Conservation (phyloP, 2,329 filamentous ascomycete species). For the Hymenoscyphus fraxineus region DNA sequence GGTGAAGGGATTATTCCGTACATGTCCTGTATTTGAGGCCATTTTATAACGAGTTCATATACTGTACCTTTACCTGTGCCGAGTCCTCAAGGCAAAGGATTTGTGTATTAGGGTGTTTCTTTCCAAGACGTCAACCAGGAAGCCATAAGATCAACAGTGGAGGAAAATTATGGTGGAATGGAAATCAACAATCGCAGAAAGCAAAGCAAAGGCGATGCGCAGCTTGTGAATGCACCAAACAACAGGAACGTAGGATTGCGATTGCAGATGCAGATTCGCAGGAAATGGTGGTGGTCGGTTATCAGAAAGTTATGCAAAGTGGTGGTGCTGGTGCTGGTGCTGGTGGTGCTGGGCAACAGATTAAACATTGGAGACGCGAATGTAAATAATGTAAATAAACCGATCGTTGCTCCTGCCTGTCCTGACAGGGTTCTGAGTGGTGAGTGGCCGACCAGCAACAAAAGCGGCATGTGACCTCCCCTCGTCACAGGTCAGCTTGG, state of each 20-base stretch:
- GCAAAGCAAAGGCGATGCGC: neutral
- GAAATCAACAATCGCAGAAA: neutral
- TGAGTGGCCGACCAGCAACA: too few relatives aligned
- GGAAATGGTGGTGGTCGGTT: neutral
- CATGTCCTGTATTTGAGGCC: constrained; percentile 61
- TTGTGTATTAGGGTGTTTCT: neutral
- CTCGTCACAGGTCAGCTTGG: too few relatives aligned
- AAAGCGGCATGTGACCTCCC: too few relatives aligned
- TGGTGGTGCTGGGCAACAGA: too few relatives aligned
- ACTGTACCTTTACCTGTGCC: neutral
- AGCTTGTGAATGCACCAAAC: neutral
- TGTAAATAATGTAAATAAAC: too few relatives aligned
- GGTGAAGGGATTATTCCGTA: constrained; percentile 77
- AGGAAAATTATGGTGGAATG: neutral
- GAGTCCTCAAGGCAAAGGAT: neutral
- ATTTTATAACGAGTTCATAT: constrained; percentile 34
- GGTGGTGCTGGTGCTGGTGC: too few relatives aligned
- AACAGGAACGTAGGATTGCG: neutral
- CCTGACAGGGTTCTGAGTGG: too few relatives aligned
- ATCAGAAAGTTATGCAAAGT: neutral
- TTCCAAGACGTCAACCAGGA: neutral
- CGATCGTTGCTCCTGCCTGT: too few relatives aligned
- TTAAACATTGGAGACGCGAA: too few relatives aligned
- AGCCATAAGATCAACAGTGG: neutral
- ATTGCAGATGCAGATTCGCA: neutral